A percentile compares a stretch with the other conserved stretches of the same genome.
Conservation (phyloP, 805 yeast species). For the Ogataea paradorogensis region DNA sequence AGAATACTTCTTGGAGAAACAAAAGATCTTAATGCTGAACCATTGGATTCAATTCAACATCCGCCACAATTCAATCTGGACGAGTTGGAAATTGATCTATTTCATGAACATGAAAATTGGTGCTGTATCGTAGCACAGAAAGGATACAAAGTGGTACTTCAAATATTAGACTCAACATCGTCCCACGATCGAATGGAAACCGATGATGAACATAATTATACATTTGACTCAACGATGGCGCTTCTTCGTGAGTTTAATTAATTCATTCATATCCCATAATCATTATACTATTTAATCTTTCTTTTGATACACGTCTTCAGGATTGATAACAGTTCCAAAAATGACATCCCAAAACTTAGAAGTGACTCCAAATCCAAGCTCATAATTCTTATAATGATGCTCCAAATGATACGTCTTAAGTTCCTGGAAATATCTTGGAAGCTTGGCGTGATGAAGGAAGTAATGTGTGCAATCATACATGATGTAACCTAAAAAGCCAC, state of each 20-base stretch:
- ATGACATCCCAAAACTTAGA: constrained; percentile 91
- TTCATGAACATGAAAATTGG: constrained; percentile 39
- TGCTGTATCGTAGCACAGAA: constrained; percentile 29
- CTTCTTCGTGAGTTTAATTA: constrained; percentile 10
- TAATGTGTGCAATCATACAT: constrained; percentile 93
- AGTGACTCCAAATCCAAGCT: constrained; percentile 95
- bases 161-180: constrained; percentile 10
- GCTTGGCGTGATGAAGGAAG: constrained; percentile 80
- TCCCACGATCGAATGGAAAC: constrained; percentile 5
- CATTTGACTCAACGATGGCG: constrained; percentile 20
- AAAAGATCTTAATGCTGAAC: constrained; percentile 1
- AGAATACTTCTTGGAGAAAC: constrained; percentile 30
- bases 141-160: constrained; percentile 20
- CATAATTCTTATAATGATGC: constrained; percentile 96
- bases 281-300: constrained; percentile 22
- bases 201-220: constrained; percentile 7
- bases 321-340: constrained; percentile 74
- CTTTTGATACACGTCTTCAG: constrained; percentile 44
- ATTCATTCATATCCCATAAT: constrained; percentile 4
- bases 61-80: constrained; percentile 24
- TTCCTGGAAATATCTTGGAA: constrained; percentile 74
- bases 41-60: constrained; percentile 28
- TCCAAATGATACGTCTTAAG: constrained; percentile 90
- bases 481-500: constrained; percentile 93
- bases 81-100: constrained; percentile 26